Conservation (phyloP, 257 asterid species). For the Solanum appendiculatum region DNA sequence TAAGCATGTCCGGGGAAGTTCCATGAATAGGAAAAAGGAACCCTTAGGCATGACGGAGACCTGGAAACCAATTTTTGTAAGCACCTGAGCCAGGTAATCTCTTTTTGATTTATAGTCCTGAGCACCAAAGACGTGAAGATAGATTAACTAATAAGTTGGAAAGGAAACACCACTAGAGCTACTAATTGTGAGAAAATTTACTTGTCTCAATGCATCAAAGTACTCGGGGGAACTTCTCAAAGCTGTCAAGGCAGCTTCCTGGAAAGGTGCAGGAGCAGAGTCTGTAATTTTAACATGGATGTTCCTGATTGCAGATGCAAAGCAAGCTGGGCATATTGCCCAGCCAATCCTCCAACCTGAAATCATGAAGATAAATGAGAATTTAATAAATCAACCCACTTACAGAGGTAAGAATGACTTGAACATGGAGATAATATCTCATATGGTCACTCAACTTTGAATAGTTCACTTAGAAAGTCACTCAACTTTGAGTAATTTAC, state of each 20-base stretch:
- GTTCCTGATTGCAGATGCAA: conserved; percentile 74
- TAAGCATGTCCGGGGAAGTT: conserved; percentile 63
- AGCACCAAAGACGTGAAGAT: not conserved
- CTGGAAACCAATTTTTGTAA: conserved; percentile 55
- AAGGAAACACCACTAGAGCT: not conserved
- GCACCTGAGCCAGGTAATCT: conserved; percentile 48
- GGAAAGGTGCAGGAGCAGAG: conserved; percentile 92
- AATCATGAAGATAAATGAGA: not conserved
- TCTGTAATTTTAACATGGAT: conserved; percentile 65
- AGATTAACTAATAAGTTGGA: not conserved
- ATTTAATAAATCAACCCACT: not conserved
- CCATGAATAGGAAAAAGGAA: conserved; percentile 60
- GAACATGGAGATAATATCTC: too few species aligned
- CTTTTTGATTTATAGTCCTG: conserved; percentile 77
- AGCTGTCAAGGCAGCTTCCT: conserved; percentile 85
- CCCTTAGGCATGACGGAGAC: conserved; percentile 58
- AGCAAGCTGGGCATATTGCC: conserved; percentile 68
- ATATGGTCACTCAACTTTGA: too few species aligned
- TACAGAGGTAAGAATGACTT: not conserved
- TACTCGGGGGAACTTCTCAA: conserved; percentile 54
- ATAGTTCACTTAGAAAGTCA: too few species aligned
- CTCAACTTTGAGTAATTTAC: too few species aligned
- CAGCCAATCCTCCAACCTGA: conserved; percentile 97
- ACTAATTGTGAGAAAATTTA: conserved; percentile 5
- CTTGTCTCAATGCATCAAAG: conserved; percentile 43